phyloP scores from a whole-genome alignment of 345 rosid species.

The Bruguiera sexangula region DNA sequence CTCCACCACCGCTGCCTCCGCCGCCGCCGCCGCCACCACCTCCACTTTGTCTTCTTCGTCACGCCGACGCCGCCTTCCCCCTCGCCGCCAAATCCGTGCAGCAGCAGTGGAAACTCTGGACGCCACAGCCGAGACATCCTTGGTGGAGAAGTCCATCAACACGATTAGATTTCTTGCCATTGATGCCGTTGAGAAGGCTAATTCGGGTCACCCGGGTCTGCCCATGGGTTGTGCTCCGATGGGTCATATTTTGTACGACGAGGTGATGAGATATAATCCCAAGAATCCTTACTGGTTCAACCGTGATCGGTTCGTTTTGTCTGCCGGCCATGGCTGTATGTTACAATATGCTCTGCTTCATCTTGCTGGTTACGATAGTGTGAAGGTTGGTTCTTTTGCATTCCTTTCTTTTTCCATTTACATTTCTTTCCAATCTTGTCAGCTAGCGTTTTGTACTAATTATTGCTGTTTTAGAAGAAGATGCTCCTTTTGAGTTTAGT shows the following conservation, averaged over 20 bases:
- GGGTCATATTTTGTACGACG: slow-evolving; percentile 88
- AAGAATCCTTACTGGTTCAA: slow-evolving; percentile 98
- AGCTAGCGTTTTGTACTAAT: not conserved
- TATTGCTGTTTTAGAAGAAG: not conserved
- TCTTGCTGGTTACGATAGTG: slow-evolving; percentile 95
- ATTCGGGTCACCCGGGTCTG: slow-evolving; percentile 93
- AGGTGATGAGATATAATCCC: slow-evolving; percentile 86
- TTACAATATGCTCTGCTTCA: slow-evolving; percentile 90
- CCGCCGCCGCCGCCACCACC: slow-evolving; percentile 7
- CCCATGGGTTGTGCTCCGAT: slow-evolving; percentile 99
- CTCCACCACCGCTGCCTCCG: slow-evolving; percentile 4
- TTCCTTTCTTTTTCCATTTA: not conserved
- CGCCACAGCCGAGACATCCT: slow-evolving; percentile 50
- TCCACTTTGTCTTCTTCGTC: slow-evolving; percentile 14
- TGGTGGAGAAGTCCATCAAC: slow-evolving; percentile 76
- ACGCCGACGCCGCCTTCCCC: slow-evolving; percentile 25
- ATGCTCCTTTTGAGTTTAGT: too few relatives aligned
- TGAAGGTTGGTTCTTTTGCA: slow-evolving; percentile 37
- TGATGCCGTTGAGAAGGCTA: slow-evolving; percentile 96
- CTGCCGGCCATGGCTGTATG: slow-evolving; percentile 98
- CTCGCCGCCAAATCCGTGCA: slow-evolving; percentile 32
- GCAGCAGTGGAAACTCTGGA: slow-evolving; percentile 55
- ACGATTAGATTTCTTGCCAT: slow-evolving; percentile 81
- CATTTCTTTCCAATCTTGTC: not conserved
- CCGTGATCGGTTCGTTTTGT: slow-evolving; percentile 90